Evolutionary conservation across 352 stramenopile species (phyloP), one percentile per base, ranked within the genome.

Genomic region (Globisporangium camurandrum): DNA sequence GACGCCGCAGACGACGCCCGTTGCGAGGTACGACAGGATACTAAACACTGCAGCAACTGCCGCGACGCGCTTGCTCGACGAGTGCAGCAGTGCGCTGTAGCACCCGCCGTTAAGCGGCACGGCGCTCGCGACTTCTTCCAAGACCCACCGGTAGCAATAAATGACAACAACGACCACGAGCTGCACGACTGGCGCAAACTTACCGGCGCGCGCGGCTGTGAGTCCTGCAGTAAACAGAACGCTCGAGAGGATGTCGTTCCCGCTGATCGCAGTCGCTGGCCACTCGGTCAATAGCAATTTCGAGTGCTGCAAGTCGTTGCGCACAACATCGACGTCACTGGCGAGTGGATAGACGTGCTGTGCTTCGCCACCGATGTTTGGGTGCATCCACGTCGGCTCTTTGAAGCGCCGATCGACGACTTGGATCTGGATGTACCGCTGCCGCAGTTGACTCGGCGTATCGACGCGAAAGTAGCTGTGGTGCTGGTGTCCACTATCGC

Each of bases 41-140:
- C 73, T 74, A 48, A 95, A 84, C 16, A 67, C 71, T 17, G 84
- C 71, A 0, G 83, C 73, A n/a, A 91, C 59, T 6, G 77, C 75
- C 2, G 86, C 86, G 10, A 81, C 59, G 22, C 66, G 62, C 62
- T 95, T 96, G 22, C 63, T 81, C 8, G 79, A 85, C n/a, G 78
- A 80, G 60, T 96, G 93, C 27, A 96, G 62, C 28, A 95, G 69
- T 37, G 86, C 72, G 55, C 81, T 95, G 59, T 95, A 95, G 48
- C 72, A 86, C 28, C 86, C 86, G 31, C 86, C 86, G 62, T 95
- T 95, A 38, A 92, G 70, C 27, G 82, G 84, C 26, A 96, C 64
- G 5, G 84, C 83, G 40, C 66, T 85, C 49, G 93, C 71, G 33
- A 86, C 85, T 64, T 96, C 86, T 36, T 75, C 70, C 49, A 95